Conservation (phyloP, 768 basidiomycete species). For the Mycena leptocephala region DNA sequence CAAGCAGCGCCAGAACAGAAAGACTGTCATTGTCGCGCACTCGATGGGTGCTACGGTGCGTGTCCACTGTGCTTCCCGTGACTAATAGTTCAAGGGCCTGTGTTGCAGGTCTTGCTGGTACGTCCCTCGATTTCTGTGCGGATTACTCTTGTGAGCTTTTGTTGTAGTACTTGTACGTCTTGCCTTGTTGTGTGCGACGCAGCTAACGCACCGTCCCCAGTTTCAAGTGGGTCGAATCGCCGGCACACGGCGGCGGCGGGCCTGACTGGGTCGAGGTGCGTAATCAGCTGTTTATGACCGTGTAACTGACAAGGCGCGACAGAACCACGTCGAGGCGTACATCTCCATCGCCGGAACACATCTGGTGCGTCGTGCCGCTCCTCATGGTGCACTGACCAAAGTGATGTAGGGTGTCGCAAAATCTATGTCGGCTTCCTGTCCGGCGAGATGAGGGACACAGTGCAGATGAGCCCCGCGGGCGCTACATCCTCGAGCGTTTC, state of each 20-base stretch:
- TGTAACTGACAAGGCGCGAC: constrained; percentile 4
- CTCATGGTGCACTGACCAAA: constrained; percentile 1
- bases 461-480: constrained; percentile 87
- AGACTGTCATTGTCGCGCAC: constrained; percentile 88
- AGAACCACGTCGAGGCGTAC: constrained; percentile 91
- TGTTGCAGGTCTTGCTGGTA: constrained; percentile 66
- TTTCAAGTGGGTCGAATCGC: constrained; percentile 97
- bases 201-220: constrained; percentile 55
- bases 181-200: neutral
- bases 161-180: constrained; percentile 87
- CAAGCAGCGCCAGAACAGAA: constrained; percentile 80
- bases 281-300: neutral
- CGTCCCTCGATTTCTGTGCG: constrained; percentile 36
- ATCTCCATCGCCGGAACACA: constrained; percentile 91
- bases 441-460: constrained; percentile 94
- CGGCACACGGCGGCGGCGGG: constrained; percentile 86
- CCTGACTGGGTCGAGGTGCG: constrained; percentile 92
- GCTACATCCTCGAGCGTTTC: constrained; percentile 90
- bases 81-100: neutral
- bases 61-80: constrained; percentile 13
- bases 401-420: constrained; percentile 85
- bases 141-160: neutral
- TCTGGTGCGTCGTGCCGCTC: constrained; percentile 64
- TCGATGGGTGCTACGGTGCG: constrained; percentile 89
- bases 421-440: constrained; percentile 97